Evolutionary conservation across 345 rosid species (phyloP).

Genomic region (Salix arbutifolia): DNA sequence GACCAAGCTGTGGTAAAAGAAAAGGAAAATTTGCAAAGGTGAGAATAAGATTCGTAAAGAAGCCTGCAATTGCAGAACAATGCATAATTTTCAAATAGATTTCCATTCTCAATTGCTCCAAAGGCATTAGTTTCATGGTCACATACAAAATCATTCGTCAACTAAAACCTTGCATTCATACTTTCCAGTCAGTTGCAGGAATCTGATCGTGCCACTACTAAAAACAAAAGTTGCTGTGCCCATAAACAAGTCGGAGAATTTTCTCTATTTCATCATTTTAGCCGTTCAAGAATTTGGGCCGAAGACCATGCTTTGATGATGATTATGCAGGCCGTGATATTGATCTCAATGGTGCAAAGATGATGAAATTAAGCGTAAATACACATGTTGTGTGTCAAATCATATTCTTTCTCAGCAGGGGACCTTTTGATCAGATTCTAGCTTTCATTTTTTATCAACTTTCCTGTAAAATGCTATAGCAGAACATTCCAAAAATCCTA

Average conservation of each 20-base stretch:
- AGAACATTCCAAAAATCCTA: not conserved
- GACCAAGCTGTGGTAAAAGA: conserved; percentile 65
- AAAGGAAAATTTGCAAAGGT: not conserved
- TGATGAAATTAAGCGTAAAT: not conserved
- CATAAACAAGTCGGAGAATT: not conserved
- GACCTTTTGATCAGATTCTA: not conserved
- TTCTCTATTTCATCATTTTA: not conserved
- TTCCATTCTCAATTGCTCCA: not conserved
- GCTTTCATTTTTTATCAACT: not conserved
- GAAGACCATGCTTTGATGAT: not conserved
- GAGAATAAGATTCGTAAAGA: not conserved
- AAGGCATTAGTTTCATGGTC: not conserved
- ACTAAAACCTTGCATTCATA: not conserved
- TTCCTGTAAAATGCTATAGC: not conserved
- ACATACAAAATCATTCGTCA: not conserved
- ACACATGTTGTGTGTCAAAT: not conserved
- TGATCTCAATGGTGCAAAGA: not conserved
- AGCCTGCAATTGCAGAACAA: not conserved
- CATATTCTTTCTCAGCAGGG: not conserved
- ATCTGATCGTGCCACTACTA: not conserved
- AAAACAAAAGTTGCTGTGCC: not conserved
- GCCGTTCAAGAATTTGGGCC: not conserved
- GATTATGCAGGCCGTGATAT: not conserved
- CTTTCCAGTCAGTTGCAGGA: not conserved
- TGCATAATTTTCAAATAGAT: not conserved